Conservation (phyloP, 1,284 basidiomycete species). For the Cerrena zonata region DNA sequence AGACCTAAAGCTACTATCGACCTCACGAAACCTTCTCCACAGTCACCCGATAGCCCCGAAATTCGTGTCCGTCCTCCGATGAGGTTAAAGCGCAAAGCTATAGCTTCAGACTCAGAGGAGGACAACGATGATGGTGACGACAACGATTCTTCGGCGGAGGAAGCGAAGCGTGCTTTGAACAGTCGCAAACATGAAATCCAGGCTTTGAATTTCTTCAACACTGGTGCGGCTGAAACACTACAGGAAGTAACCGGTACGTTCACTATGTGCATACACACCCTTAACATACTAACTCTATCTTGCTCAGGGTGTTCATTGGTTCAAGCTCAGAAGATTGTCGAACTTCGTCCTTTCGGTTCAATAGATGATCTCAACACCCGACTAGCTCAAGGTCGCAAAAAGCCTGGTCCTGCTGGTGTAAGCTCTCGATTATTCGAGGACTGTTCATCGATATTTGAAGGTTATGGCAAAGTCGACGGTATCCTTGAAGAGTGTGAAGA, state of each 20-base stretch:
- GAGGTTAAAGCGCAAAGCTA: constrained; percentile 50
- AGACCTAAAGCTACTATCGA: constrained; percentile 12
- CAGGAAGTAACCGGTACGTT: constrained; percentile 84
- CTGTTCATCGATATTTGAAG: constrained; percentile 81
- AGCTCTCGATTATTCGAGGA: constrained; percentile 88
- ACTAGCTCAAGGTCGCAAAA: constrained; percentile 78
- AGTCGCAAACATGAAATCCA: constrained; percentile 34
- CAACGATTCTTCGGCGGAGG: constrained; percentile 15
- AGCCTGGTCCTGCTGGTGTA: constrained; percentile 74
- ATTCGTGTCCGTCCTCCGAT: constrained; percentile 39
- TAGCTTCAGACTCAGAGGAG: constrained; percentile 65
- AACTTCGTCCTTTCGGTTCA: constrained; percentile 74
- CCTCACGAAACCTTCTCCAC: constrained; percentile 12
- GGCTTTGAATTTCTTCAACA: constrained; percentile 85
- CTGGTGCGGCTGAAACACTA: constrained; percentile 63
- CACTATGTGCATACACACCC: neutral
- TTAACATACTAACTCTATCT: constrained; percentile 13
- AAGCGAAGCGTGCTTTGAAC: constrained; percentile 15
- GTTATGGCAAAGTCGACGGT: constrained; percentile 86
- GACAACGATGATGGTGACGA: constrained; percentile 34
- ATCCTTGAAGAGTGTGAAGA: constrained; percentile 85
- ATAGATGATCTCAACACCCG: constrained; percentile 77
- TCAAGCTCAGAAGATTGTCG: constrained; percentile 79
- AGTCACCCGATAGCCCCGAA: constrained; percentile 33
- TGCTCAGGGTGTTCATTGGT: constrained; percentile 73